Evolutionary conservation across 1,139 yeast genomes (phyloP).

Genomic region (Maudiozyma humilis): DNA sequence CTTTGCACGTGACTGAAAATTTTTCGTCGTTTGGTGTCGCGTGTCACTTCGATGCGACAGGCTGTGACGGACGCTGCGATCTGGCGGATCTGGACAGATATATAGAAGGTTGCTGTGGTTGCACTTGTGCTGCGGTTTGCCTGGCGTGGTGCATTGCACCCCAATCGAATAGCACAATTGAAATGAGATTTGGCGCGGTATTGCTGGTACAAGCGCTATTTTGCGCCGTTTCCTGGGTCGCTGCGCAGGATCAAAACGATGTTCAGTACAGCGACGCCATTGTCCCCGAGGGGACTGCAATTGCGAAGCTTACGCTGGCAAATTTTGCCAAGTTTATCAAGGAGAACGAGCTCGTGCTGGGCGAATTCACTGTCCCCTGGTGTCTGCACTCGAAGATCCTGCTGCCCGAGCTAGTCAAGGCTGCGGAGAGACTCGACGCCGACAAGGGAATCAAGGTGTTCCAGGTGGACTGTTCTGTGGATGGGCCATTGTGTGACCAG

Average conservation of each 20-base stretch:
- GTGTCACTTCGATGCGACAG: too few relatives aligned
- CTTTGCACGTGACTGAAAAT: too few relatives aligned
- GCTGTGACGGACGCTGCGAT: too few relatives aligned
- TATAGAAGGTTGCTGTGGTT: too few relatives aligned
- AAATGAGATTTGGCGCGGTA: background rate
- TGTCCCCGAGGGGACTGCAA: conserved; percentile 78
- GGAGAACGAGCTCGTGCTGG: conserved; percentile 71
- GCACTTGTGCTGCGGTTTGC: too few relatives aligned
- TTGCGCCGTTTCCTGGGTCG: background rate
- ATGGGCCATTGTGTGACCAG: conserved; percentile 66
- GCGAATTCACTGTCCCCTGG: conserved; percentile 98
- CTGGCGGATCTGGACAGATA: too few relatives aligned
- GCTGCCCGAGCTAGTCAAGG: conserved; percentile 79
- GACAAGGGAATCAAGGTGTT: conserved; percentile 67
- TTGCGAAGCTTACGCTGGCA: conserved; percentile 59
- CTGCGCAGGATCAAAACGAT: conserved; percentile 1
- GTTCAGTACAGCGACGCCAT: conserved; percentile 35
- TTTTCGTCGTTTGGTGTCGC: too few relatives aligned
- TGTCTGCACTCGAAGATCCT: conserved; percentile 97
- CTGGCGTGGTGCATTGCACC: too few relatives aligned
- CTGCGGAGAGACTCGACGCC: conserved; percentile 60
- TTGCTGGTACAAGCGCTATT: background rate
- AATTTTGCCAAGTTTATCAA: conserved; percentile 58
- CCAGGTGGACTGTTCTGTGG: conserved; percentile 87
- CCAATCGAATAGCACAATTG: too few relatives aligned